phyloP scores from a whole-genome alignment of 176 grass and related monocot genomes.

The Oryza glaberrima region DNA sequence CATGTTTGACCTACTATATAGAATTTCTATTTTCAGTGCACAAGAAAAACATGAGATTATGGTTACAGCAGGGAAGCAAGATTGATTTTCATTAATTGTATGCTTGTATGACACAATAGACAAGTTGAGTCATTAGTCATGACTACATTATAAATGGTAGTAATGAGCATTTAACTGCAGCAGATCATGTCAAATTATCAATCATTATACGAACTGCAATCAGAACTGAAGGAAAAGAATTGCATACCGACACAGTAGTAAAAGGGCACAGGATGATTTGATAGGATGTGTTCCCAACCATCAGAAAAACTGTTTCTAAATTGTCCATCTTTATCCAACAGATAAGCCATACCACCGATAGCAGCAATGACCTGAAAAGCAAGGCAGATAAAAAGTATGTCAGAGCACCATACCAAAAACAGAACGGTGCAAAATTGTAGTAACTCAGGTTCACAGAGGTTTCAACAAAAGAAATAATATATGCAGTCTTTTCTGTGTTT shows the following conservation, averaged over 20 bases:
- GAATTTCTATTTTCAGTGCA: slow-evolving; percentile 1
- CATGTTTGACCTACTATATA: neutral
- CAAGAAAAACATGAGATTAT: neutral
- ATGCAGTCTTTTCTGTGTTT: neutral
- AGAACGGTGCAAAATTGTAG: neutral
- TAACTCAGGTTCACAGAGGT: neutral
- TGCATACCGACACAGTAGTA: slow-evolving; percentile 77
- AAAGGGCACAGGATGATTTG: slow-evolving; percentile 83
- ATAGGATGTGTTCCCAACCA: slow-evolving; percentile 80
- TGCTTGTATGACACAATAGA: neutral
- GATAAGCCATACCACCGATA: slow-evolving; percentile 69
- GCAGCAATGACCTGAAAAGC: slow-evolving; percentile 60
- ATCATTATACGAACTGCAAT: slow-evolving; percentile 16
- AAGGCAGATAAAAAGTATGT: neutral
- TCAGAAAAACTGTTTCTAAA: slow-evolving; percentile 81
- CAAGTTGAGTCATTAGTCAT: neutral
- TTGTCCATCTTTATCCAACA: slow-evolving; percentile 73
- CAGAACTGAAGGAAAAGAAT: slow-evolving; percentile 4
- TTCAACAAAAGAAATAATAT: neutral
- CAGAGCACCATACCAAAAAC: neutral
- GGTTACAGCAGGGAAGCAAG: neutral
- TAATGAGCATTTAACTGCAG: neutral
- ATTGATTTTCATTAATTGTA: neutral
- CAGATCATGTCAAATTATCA: neutral
- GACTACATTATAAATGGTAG: neutral